Percentiles rank a stretch among this genome's conserved stretches.
Conservation (phyloP, 495 filamentous ascomycete genomes). For the Collariella sp. region DNA sequence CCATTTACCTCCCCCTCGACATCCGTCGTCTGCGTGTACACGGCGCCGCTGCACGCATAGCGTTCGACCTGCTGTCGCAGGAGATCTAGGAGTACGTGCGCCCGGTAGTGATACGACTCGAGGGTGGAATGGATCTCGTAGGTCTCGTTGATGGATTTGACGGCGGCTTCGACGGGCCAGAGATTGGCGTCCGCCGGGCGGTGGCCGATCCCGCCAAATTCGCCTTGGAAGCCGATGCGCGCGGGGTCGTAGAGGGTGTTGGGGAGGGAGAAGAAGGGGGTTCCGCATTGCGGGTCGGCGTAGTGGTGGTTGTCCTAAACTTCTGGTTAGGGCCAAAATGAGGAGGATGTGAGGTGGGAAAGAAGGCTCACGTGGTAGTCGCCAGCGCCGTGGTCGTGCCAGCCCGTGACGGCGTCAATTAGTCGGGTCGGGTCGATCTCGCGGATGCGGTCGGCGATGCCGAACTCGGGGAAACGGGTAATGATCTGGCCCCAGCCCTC, state of each 20-base stretch:
- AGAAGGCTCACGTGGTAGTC: conserved; percentile 38
- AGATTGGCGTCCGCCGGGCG: conserved; percentile 48
- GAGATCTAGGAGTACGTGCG: conserved; percentile 43
- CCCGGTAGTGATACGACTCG: conserved; percentile 59
- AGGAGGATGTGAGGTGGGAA: no score
- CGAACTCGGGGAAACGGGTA: conserved; percentile 44
- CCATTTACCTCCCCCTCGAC: conserved; percentile 71
- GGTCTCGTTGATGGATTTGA: conserved; percentile 52
- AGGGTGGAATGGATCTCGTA: conserved; percentile 53
- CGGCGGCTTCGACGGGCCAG: conserved; percentile 51
- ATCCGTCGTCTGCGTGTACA: conserved; percentile 62
- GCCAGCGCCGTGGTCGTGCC: conserved; percentile 53
- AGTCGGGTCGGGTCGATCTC: conserved; percentile 53
- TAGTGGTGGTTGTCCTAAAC: conserved; percentile 61
- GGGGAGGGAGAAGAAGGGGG: conserved; percentile 50
- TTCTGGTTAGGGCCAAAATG: neutral
- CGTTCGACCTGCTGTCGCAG: conserved; percentile 48
- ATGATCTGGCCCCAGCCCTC: conserved; percentile 60
- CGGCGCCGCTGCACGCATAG: conserved; percentile 51
- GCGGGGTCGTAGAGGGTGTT: conserved; percentile 50
- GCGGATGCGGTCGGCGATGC: conserved; percentile 44
- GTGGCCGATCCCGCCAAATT: conserved; percentile 58
- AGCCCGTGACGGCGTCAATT: conserved; percentile 52
- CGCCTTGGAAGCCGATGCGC: conserved; percentile 58
- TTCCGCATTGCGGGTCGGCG: conserved; percentile 60